Base-by-base conservation (phyloP, 2,329 filamentous ascomycete genomes). In the Pochonia chlamydosporia region DNA sequence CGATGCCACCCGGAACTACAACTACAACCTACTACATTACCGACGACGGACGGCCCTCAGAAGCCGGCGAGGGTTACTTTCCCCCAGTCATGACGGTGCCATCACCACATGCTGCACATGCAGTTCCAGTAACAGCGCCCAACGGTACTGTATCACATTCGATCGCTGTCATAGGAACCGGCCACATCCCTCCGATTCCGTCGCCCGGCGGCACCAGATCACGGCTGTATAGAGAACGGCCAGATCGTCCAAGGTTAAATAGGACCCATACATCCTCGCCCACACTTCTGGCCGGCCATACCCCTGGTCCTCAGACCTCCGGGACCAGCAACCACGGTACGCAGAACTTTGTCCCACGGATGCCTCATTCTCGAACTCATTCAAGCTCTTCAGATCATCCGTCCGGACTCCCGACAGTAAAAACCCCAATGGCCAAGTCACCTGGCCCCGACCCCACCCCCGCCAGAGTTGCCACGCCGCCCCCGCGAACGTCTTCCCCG, bases 251-350 rank as follows among this genome's bases (percentile, higher is more conserved):
- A 8, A 78, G 82, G 52, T 73, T 84, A 47, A 74, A 72, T 36
- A 78, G 88, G 47, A 84, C 88, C 59, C 83, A 89, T 59, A 95
- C 91, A 0, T 84, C 87, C 21, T 95, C 89, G 2, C 90, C 91
- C 1, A 91, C 85, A 0, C 74, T 86, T 3, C 10, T 47, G 28
- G n/a, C 45, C 18, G 47, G 41, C 16, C 49, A 54, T 18, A 39
- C 74, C 54, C 56, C 72, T 44, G 56, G 59, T 13, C 54, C 59
- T 43, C 52, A 63, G 18, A 56, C 61, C 30, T 57, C 64, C 35
- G 53, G 57, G 40, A 11, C 11, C 7, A 57, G 63, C 56, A 64
- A 57, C 51, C 64, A 68, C 44, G 55, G 57, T 58, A 59, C 54
- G 53, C 60, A 61, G 48, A 65, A 65, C 33, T 59, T 60, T 49